Conservation (phyloP, 495 filamentous ascomycete genomes). For the Podospora pseudopauciseta region DNA sequence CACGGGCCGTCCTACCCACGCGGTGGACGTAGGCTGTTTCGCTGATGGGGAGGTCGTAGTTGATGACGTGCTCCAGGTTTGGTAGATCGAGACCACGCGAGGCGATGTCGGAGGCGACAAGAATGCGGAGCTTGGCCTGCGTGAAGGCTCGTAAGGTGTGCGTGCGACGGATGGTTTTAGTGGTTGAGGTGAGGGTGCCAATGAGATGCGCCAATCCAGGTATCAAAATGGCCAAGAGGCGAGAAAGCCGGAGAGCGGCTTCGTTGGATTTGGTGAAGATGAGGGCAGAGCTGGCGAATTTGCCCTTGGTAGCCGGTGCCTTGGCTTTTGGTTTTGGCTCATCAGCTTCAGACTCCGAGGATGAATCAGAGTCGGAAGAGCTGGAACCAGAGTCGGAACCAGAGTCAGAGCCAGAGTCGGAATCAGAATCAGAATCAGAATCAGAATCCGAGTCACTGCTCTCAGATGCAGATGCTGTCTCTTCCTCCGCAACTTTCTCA, state of each 20-base stretch:
- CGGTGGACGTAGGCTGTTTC: slow-evolving; percentile 86
- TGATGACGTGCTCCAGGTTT: slow-evolving; percentile 77
- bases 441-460: slow-evolving; percentile 15
- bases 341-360: slow-evolving; percentile 15
- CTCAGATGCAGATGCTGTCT: slow-evolving; percentile 16
- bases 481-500: slow-evolving; percentile 19
- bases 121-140: slow-evolving; percentile 59
- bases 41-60: slow-evolving; percentile 86
- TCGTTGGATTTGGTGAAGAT: slow-evolving; percentile 91
- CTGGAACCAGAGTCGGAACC: slow-evolving; percentile 16
- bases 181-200: slow-evolving; percentile 72
- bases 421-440: not conserved
- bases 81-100: slow-evolving; percentile 87
- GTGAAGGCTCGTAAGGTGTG: slow-evolving; percentile 60
- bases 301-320: not conserved
- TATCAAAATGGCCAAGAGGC: slow-evolving; percentile 66
- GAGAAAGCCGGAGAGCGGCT: slow-evolving; percentile 71
- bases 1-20: slow-evolving; percentile 86
- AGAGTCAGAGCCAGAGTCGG: slow-evolving; percentile 31
- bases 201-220: slow-evolving; percentile 55
- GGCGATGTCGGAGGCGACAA: slow-evolving; percentile 88
- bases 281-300: slow-evolving; percentile 50
- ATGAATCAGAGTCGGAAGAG: slow-evolving; percentile 18
- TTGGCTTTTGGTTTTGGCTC: slow-evolving; percentile 4
- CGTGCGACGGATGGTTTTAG: slow-evolving; percentile 59